Evolutionary conservation across 2,329 filamentous ascomycete genomes (phyloP).

Genomic region (Amesomyces nigricolor): DNA sequence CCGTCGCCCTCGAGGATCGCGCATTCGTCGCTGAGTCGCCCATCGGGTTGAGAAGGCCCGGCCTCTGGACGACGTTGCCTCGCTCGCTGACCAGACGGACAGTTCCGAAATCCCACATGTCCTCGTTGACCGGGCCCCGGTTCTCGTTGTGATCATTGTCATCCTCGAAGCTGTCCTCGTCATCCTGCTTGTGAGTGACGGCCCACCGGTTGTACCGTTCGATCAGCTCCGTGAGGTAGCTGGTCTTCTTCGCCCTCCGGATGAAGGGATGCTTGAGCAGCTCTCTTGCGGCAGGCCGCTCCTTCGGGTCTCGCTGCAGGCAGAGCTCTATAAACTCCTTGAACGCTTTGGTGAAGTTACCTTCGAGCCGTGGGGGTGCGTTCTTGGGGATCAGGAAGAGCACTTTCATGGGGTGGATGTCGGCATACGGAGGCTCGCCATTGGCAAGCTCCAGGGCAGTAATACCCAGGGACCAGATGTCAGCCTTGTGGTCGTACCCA

Average conservation of each 20-base stretch:
- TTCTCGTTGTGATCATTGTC: slow-evolving; percentile 38
- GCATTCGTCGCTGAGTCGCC: slow-evolving; percentile 78
- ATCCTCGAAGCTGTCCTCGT: slow-evolving; percentile 60
- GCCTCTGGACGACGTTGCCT: slow-evolving; percentile 49
- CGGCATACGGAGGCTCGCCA: slow-evolving; percentile 88
- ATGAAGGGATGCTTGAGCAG: slow-evolving; percentile 87
- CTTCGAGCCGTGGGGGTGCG: slow-evolving; percentile 72
- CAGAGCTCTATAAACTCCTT: slow-evolving; percentile 83
- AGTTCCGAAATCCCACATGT: slow-evolving; percentile 98
- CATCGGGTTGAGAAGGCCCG: slow-evolving; percentile 63
- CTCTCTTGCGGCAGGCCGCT: slow-evolving; percentile 80
- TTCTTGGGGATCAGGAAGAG: slow-evolving; percentile 96
- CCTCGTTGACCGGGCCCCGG: slow-evolving; percentile 55
- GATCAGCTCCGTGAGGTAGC: slow-evolving; percentile 93
- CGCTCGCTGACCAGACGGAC: slow-evolving; percentile 72
- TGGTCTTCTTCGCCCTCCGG: slow-evolving; percentile 85
- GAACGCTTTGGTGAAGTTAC: slow-evolving; percentile 75
- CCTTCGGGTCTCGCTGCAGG: slow-evolving; percentile 80
- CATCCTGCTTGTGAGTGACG: slow-evolving; percentile 67
- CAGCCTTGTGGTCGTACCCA: slow-evolving; percentile 94
- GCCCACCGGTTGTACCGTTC: slow-evolving; percentile 86
- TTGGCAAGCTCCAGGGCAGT: slow-evolving; percentile 88
- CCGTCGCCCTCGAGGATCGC: slow-evolving; percentile 51
- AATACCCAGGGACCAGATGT: slow-evolving; percentile 96
- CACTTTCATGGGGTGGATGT: slow-evolving; percentile 98